Percentiles rank a stretch among this genome's conserved stretches.
Evolutionary conservation across 257 asterid species (phyloP).

Genomic region (Forsythia viridissima): DNA sequence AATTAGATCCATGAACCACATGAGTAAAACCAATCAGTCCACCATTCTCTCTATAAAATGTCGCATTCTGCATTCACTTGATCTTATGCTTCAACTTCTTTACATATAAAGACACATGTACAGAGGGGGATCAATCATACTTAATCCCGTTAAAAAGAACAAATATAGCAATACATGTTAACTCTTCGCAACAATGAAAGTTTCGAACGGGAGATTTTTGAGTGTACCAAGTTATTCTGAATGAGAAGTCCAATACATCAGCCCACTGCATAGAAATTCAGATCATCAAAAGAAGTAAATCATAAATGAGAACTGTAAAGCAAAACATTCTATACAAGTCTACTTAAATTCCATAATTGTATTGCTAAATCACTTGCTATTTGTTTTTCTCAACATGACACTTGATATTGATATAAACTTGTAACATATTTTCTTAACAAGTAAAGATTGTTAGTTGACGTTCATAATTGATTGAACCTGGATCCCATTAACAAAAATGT

Average conservation of each 20-base stretch:
- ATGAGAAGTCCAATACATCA: slow-evolving; percentile 61
- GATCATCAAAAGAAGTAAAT: background rate
- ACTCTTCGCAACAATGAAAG: slow-evolving; percentile 5
- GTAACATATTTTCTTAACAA: too few relatives aligned
- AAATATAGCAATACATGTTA: slow-evolving; percentile 2
- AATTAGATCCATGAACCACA: too few relatives aligned
- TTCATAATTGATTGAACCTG: too few relatives aligned
- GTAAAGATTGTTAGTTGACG: too few relatives aligned
- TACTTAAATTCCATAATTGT: background rate
- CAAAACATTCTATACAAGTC: background rate
- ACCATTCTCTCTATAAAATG: background rate
- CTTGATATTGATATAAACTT: too few relatives aligned
- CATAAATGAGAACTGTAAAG: background rate
- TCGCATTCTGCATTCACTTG: background rate
- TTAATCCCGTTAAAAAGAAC: background rate
- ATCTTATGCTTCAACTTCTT: slow-evolving; percentile 15
- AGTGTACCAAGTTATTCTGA: slow-evolving; percentile 31
- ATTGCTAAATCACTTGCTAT: background rate
- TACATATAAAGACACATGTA: background rate
- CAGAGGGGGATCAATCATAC: background rate
- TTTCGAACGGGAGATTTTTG: background rate
- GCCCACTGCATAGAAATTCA: slow-evolving; percentile 47
- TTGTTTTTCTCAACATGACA: too few relatives aligned
- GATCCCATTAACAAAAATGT: too few relatives aligned
- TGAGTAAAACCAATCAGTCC: background rate